These are phyloP conservation scores for Lasiosphaeria ovina DNA, from an alignment of 495 filamentous ascomycete genomes.

Conservation along the genomic window DNA sequence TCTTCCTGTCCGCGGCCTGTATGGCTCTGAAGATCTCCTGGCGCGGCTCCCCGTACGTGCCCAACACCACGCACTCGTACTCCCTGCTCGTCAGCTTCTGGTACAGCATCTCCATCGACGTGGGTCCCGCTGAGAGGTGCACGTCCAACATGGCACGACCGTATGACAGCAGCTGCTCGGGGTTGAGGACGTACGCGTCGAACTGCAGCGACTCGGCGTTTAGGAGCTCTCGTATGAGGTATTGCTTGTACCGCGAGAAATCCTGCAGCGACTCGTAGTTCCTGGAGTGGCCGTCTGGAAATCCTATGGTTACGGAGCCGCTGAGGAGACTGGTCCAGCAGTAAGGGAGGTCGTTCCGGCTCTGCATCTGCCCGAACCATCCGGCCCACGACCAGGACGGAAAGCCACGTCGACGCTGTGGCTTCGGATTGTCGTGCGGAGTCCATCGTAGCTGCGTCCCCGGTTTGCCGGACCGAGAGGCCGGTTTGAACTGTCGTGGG, in stretches of 20 bases:
- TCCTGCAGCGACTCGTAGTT: conserved; percentile 15
- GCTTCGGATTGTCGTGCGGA: conserved; percentile 15
- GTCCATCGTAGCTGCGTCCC: conserved; percentile 8
- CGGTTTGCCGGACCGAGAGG: background rate
- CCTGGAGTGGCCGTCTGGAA: conserved; percentile 10
- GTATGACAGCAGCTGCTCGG: conserved; percentile 12
- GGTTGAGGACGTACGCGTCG: conserved; percentile 19
- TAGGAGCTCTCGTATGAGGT: conserved; percentile 13
- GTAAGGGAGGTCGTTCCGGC: conserved; percentile 19
- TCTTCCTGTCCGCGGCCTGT: conserved; percentile 19
- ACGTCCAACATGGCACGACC: background rate
- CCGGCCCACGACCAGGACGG: conserved; percentile 31
- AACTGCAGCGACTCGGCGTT: conserved; percentile 16
- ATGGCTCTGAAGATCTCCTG: conserved; percentile 18
- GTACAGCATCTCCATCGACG: conserved; percentile 13
- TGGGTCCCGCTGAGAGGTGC: conserved; percentile 9
- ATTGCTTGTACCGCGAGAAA: conserved; percentile 12
- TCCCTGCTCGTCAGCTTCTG: conserved; percentile 11
- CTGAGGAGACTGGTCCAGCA: conserved; percentile 22
- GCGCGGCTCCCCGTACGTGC: conserved; percentile 18
- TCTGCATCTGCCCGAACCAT: conserved; percentile 21
- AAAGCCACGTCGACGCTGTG: conserved; percentile 20
- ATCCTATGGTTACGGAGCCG: conserved; percentile 16
- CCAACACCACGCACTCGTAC: conserved; percentile 18
- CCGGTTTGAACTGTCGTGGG: conserved; percentile 3